Conservation (phyloP, 140 eudicot genomes). For the Ambrosia hybrid region DNA sequence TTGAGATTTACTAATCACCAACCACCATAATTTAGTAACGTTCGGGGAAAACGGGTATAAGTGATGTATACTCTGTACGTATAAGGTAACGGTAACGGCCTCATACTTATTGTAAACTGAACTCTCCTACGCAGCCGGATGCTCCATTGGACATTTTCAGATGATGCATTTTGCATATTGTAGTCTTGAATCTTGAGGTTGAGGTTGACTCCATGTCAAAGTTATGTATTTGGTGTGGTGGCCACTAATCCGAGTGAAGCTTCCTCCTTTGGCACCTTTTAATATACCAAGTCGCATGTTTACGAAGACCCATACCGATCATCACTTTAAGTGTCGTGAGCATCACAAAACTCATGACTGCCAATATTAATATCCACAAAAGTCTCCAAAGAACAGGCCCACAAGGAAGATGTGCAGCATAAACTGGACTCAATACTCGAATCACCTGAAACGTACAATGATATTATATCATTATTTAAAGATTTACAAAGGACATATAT, state of each 20-base stretch:
- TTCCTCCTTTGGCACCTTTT: conserved; percentile 78
- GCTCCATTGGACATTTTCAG: conserved; percentile 15
- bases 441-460: conserved; percentile 54
- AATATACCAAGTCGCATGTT: conserved; percentile 88
- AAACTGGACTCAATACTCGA: conserved; percentile 79
- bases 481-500: not conserved
- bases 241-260: conserved; percentile 63
- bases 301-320: conserved; percentile 81
- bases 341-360: conserved; percentile 73
- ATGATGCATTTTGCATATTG: conserved; percentile 7
- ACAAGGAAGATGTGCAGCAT: conserved; percentile 77
- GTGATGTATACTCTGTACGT: conserved; percentile 25
- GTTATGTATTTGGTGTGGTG: too few species aligned
- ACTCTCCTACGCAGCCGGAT: not conserved
- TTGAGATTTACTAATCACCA: conserved; percentile 17
- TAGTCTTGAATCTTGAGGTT: conserved; percentile 1
- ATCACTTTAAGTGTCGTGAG: conserved; percentile 74
- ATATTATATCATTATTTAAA: not conserved
- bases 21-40: conserved; percentile 23
- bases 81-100: conserved; percentile 8
- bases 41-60: conserved; percentile 4
- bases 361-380: conserved; percentile 60
- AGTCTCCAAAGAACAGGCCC: conserved; percentile 72
- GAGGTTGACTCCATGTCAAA: conserved; percentile 13
- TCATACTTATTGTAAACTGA: conserved; percentile 25